Base-by-base conservation (phyloP, 257 asterid genomes). In the Penstemon eatonii region DNA sequence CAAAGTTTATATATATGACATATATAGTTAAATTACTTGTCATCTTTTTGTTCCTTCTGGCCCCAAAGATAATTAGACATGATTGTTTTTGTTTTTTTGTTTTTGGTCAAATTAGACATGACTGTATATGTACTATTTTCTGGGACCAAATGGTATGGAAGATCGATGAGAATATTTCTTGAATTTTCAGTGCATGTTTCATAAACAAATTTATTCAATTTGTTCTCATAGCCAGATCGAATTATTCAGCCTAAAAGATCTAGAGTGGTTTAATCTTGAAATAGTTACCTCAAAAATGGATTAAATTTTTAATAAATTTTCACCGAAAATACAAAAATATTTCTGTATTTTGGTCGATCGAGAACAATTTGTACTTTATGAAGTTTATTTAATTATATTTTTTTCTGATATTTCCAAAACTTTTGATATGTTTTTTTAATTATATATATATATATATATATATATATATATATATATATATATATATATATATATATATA, bases 41-140 rank as follows among this genome's bases (percentile, higher is more conserved):
- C 70, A 52, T 61, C 63, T 57, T 9, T 54, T 41, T 49, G 65
- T 61, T 57, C 58, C 56, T 33, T 53, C 42, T 65, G 63, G 58
- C 66, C 58, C 51, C 57, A 40, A 54, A 33, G 36, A 45, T 45
- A 56, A 13, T 63, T 52, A 51, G 63, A 47, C 66, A 44, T 55
- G 54, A 60, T 44, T 25, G 33, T 2, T 25, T 25, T 25, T 25
- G 3, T 25, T 25, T 25, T 25, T 25, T 25, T 25, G 2, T 1
- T 25, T 25, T 25, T 25, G 33, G 33, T 25, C 33, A 25, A 25
- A 25, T 25, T 25, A 25, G 2, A 25, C 33, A 25, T 25, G 33
- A 25, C 2, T 25, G 33, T 25, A 50, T 19, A 56, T 38, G 76
- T 44, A 8, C 9, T 3, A 41, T 7, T 15, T 15, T 4, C 5